Conservation (phyloP, 352 stramenopile species). For the Globisporangium spinosum region DNA sequence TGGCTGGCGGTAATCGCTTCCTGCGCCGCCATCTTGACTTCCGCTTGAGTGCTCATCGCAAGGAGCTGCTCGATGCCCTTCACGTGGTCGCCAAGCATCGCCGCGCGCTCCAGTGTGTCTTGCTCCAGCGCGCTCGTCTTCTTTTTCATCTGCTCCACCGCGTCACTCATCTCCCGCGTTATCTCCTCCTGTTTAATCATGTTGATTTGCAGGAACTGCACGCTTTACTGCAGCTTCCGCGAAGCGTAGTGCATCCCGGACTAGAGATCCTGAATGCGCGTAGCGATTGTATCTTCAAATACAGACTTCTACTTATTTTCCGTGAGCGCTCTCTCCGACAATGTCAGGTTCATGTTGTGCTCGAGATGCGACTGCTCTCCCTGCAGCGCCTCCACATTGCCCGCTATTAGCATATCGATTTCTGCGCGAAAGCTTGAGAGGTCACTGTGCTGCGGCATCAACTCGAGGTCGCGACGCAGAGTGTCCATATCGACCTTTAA, state of each 20-base stretch:
- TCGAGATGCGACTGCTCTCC: constrained; percentile 27
- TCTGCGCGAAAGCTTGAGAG: constrained; percentile 43
- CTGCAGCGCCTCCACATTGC: constrained; percentile 23
- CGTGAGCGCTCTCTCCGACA: constrained; percentile 34
- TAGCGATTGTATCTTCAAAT: constrained; percentile 43
- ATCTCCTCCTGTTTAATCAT: constrained; percentile 45
- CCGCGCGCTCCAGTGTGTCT: constrained; percentile 20
- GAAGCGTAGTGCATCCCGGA: constrained; percentile 34
- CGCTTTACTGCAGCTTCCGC: constrained; percentile 32
- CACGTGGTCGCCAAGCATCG: constrained; percentile 22
- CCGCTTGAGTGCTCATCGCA: constrained; percentile 23
- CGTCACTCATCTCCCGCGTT: constrained; percentile 28
- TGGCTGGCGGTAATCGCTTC: constrained; percentile 21
- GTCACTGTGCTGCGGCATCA: constrained; percentile 28
- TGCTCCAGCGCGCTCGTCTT: constrained; percentile 21
- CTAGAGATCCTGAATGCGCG: constrained; percentile 58
- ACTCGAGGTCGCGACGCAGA: constrained; percentile 35
- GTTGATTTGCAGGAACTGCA: constrained; percentile 41
- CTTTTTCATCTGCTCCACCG: constrained; percentile 27
- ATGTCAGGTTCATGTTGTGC: constrained; percentile 30
- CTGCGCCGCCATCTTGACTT: constrained; percentile 23
- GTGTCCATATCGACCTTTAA: constrained; percentile 39
- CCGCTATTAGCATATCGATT: constrained; percentile 26
- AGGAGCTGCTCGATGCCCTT: constrained; percentile 36
- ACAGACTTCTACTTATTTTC: constrained; percentile 60